A percentile compares a stretch with the other conserved stretches of the same genome.
These are phyloP conservation scores for Haplosporangium gracile DNA, from an alignment of 192 early-diverging fungal species.

Conservation along the genomic window DNA sequence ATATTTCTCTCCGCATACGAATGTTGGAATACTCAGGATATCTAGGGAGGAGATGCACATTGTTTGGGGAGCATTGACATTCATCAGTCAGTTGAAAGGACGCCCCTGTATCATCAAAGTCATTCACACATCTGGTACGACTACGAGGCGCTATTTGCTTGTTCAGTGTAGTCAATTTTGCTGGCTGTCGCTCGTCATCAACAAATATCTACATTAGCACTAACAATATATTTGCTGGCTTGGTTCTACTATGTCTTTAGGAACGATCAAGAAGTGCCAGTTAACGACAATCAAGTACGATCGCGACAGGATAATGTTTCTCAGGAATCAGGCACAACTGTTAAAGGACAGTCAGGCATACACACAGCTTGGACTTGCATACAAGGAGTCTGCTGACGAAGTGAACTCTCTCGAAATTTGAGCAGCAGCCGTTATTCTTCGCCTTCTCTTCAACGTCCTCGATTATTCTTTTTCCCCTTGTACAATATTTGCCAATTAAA, in stretches of 20 bases:
- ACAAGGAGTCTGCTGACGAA: slow-evolving; percentile 43
- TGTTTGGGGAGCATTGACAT: slow-evolving; percentile 61
- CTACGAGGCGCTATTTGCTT: background rate
- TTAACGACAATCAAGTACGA: slow-evolving; percentile 59
- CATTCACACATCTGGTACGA: slow-evolving; percentile 59
- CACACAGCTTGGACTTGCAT: slow-evolving; percentile 37
- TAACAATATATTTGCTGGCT: background rate
- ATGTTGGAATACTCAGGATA: slow-evolving; percentile 61
- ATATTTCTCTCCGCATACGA: slow-evolving; percentile 63
- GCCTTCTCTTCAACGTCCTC: background rate
- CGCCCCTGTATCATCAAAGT: slow-evolving; percentile 55
- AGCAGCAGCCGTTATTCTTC: background rate
- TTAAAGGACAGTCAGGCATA: slow-evolving; percentile 40
- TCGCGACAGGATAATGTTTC: slow-evolving; percentile 52
- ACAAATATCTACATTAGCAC: background rate
- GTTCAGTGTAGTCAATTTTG: background rate
- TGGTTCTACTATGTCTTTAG: slow-evolving; percentile 23
- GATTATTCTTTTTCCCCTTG: background rate
- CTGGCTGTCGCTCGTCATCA: background rate
- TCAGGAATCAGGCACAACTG: slow-evolving; percentile 45
- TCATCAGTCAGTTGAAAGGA: slow-evolving; percentile 59
- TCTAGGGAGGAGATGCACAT: slow-evolving; percentile 60
- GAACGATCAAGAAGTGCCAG: slow-evolving; percentile 59
- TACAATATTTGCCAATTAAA: background rate
- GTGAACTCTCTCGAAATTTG: slow-evolving; percentile 40